These are phyloP conservation scores for Pseudocercospora crystallina DNA, from an alignment of 2,329 filamentous ascomycete species.

Conservation along the genomic window DNA sequence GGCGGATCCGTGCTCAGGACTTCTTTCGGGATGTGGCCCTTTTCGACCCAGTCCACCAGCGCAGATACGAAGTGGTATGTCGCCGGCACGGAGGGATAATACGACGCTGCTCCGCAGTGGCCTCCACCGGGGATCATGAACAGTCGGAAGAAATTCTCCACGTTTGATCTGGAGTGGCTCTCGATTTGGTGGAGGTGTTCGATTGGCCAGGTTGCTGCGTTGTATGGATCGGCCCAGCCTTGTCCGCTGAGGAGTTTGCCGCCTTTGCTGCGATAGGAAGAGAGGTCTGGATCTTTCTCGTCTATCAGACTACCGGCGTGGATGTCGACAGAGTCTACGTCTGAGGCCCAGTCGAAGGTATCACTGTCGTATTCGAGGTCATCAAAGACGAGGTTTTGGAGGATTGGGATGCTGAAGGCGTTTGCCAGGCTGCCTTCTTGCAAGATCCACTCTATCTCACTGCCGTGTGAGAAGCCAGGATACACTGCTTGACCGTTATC, in stretches of 20 bases:
- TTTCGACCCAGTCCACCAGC: constrained; percentile 40
- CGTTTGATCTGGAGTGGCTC: constrained; percentile 23
- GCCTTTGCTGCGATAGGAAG: constrained; percentile 31
- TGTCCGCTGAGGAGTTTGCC: constrained; percentile 43
- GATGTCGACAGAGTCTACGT: constrained; percentile 37
- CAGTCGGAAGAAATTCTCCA: constrained; percentile 37
- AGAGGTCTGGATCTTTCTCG: constrained; percentile 36
- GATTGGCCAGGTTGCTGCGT: constrained; percentile 40
- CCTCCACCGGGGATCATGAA: constrained; percentile 44
- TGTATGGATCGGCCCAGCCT: constrained; percentile 42
- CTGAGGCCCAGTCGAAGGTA: constrained; percentile 40
- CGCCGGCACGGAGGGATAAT: constrained; percentile 36
- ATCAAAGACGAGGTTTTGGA: constrained; percentile 46
- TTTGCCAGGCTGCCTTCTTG: constrained; percentile 39
- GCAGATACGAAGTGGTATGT: constrained; percentile 37
- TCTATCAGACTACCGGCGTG: constrained; percentile 41
- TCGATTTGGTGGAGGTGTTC: constrained; percentile 36
- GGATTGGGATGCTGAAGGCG: constrained; percentile 39
- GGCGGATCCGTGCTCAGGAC: constrained; percentile 34
- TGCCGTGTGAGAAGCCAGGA: constrained; percentile 43
- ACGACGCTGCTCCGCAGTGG: constrained; percentile 38
- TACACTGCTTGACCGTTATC: constrained; percentile 35
- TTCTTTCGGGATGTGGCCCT: constrained; percentile 27
- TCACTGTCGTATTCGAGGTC: constrained; percentile 37
- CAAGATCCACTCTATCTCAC: constrained; percentile 39